Evolutionary conservation across 78 protist genomes (phyloP).

Genomic region (Mastigamoeba balamuthi): DNA sequence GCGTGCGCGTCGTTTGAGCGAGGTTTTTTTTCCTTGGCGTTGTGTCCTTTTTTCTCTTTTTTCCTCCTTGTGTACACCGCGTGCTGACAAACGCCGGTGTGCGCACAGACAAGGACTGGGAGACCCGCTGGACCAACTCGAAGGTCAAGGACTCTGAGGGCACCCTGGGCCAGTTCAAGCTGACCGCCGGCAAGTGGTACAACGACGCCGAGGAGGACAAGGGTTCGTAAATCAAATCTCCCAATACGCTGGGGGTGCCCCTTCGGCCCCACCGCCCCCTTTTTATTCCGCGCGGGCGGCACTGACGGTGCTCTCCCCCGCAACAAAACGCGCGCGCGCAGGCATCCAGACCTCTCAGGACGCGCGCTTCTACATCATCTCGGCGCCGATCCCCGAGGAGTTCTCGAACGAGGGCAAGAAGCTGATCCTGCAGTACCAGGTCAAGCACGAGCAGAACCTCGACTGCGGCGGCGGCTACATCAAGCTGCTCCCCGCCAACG

Average conservation of each 20-base stretch:
- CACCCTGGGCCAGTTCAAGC: constrained; percentile 50
- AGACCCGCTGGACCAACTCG: constrained; percentile 57
- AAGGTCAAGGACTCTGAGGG: constrained; percentile 49
- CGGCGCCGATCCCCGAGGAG: constrained; percentile 43
- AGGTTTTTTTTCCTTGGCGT: too few species aligned
- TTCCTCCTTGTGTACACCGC: too few species aligned
- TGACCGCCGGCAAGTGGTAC: constrained; percentile 68
- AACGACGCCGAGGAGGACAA: constrained; percentile 49
- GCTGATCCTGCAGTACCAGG: constrained; percentile 76
- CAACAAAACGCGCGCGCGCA: too few species aligned
- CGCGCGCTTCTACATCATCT: constrained; percentile 71
- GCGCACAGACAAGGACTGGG: constrained; percentile 27
- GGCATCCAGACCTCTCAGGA: constrained; percentile 75
- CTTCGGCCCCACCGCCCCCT: background rate
- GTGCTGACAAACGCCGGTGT: background rate
- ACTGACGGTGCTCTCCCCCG: too few species aligned
- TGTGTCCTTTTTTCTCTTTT: background rate
- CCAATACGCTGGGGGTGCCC: background rate
- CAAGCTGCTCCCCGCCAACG: constrained; percentile 69
- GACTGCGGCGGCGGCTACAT: constrained; percentile 94
- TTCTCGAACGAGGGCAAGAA: constrained; percentile 72
- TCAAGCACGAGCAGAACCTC: constrained; percentile 84
- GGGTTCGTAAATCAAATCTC: constrained; percentile 28
- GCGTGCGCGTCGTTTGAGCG: too few species aligned
- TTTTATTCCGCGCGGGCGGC: background rate